phyloP scores from a whole-genome alignment of 1,139 yeast species.

The Candida sp. region DNA sequence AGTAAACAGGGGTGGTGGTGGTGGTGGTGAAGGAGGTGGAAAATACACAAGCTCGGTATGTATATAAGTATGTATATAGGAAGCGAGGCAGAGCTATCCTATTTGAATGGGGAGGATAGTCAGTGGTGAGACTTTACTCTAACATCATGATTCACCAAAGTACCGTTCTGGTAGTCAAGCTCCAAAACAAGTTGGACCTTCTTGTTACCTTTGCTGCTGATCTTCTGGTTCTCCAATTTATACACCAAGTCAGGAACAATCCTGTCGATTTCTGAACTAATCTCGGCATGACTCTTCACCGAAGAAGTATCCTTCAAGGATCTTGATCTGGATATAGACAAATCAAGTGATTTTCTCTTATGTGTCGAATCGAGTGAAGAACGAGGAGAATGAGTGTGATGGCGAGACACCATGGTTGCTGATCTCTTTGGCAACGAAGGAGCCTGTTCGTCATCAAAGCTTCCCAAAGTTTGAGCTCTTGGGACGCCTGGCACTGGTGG shows the following conservation, averaged over 20 bases:
- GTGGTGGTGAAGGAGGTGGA: no score
- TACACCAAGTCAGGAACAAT: slow-evolving; percentile 54
- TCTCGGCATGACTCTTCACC: slow-evolving; percentile 35
- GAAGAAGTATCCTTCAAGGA: slow-evolving; percentile 22
- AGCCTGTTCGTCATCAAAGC: slow-evolving; percentile 2
- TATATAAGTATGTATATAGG: no score
- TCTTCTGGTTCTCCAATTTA: slow-evolving; percentile 67
- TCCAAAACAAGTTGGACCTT: slow-evolving; percentile 2
- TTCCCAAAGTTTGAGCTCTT: slow-evolving; percentile 3
- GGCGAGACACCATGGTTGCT: slow-evolving; percentile 24
- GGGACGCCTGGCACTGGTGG: slow-evolving; percentile 9
- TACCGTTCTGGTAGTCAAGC: slow-evolving; percentile 1
- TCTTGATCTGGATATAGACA: slow-evolving; percentile 17
- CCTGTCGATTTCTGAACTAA: slow-evolving; percentile 29
- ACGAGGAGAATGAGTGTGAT: slow-evolving; percentile 26
- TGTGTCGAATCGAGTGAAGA: slow-evolving; percentile 21
- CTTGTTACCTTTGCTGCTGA: slow-evolving; percentile 63
- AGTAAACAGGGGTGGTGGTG: no score
- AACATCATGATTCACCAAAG: slow-evolving; percentile 1
- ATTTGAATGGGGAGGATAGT: not conserved
- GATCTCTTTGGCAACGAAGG: slow-evolving; percentile 23
- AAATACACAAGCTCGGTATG: not conserved
- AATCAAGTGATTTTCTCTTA: slow-evolving; percentile 14
- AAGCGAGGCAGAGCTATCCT: no score
- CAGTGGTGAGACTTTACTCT: not conserved